These are phyloP conservation scores for Euphrasia arctica DNA, from an alignment of 305 asterid genomes.

Conservation along the genomic window DNA sequence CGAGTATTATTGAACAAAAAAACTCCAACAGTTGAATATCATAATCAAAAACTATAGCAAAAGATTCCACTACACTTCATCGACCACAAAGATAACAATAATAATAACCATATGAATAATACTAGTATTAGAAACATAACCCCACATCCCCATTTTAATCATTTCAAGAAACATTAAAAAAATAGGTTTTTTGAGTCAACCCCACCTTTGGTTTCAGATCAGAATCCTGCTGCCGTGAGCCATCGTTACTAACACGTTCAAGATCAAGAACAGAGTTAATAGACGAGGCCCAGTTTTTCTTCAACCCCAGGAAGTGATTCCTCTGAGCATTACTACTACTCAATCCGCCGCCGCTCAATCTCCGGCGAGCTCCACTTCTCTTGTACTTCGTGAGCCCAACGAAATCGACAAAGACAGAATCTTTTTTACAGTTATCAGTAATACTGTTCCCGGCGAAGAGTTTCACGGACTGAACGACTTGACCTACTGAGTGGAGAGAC, in stretches of 20 bases:
- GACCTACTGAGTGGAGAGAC: conserved; percentile 55
- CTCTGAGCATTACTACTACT: conserved; percentile 28
- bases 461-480: conserved; percentile 51
- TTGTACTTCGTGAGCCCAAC: conserved; percentile 42
- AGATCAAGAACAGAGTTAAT: conserved; percentile 53
- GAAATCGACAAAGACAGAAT: conserved; percentile 49
- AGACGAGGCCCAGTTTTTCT: conserved; percentile 38
- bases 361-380: conserved; percentile 34
- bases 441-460: conserved; percentile 39
- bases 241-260: conserved; percentile 34
- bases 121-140: background rate
- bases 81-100: background rate
- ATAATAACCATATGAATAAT: background rate
- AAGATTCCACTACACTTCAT: conserved; percentile 3
- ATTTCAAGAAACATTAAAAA: conserved; percentile 20
- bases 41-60: conserved; percentile 1
- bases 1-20: too few species aligned
- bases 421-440: conserved; percentile 29
- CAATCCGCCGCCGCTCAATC: conserved; percentile 31
- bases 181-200: conserved; percentile 12
- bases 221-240: conserved; percentile 26
- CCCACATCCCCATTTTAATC: conserved; percentile 22
- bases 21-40: conserved; percentile 16
- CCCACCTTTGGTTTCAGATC: conserved; percentile 48
- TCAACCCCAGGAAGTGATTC: conserved; percentile 34